phyloP scores from a whole-genome alignment of 306 rosid species.

The Acacia crassicarpa region DNA sequence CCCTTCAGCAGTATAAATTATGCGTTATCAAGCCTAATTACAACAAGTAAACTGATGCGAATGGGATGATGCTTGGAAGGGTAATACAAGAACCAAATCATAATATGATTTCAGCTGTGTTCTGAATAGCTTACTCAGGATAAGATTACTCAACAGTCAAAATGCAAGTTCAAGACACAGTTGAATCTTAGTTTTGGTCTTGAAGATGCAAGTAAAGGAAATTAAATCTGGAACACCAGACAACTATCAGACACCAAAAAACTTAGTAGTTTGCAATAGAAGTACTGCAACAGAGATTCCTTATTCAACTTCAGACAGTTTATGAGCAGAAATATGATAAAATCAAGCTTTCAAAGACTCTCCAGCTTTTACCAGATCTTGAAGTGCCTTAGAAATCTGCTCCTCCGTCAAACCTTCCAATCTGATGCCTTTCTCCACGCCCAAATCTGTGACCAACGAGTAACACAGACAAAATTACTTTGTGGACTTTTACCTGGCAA shows the following conservation, averaged over 20 bases:
- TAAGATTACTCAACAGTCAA: constrained; percentile 13
- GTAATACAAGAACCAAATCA: constrained; percentile 1
- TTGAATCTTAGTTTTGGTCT: neutral
- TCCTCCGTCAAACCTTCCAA: constrained; percentile 83
- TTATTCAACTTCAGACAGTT: constrained; percentile 46
- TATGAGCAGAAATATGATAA: constrained; percentile 33
- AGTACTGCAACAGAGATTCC: constrained; percentile 26
- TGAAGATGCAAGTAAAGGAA: neutral
- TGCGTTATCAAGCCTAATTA: neutral
- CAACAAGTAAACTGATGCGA: neutral
- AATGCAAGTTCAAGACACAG: constrained; percentile 3
- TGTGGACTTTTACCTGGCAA: neutral
- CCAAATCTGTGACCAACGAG: constrained; percentile 60
- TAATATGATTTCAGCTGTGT: constrained; percentile 3
- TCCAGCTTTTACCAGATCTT: constrained; percentile 76
- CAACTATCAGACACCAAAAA: neutral
- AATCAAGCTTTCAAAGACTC: constrained; percentile 55
- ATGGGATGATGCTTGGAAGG: constrained; percentile 1
- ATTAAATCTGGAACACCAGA: constrained; percentile 6
- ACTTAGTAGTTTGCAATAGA: constrained; percentile 1
- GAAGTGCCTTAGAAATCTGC: constrained; percentile 80
- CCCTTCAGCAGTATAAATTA: neutral
- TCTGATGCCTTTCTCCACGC: constrained; percentile 78
- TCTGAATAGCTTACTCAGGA: constrained; percentile 12
- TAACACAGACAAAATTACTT: constrained; percentile 22